Evolutionary conservation across 257 asterid genomes (phyloP).

Genomic region (Cinchona pubescens): DNA sequence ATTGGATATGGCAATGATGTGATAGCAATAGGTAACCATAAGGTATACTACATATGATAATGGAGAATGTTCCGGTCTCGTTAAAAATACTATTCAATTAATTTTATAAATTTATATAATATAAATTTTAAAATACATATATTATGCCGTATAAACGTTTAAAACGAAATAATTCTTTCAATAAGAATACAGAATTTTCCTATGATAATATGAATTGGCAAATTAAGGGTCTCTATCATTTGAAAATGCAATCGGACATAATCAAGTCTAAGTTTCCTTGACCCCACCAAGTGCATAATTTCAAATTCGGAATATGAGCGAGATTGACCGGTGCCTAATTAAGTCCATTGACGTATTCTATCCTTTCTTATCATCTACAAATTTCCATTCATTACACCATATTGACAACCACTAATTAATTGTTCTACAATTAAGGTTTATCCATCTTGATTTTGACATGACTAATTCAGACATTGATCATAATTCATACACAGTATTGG

Average conservation of each 20-base stretch:
- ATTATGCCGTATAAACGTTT: too few relatives aligned
- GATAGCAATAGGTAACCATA: neutral
- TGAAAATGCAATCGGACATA: neutral
- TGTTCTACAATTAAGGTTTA: neutral
- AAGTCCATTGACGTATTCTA: neutral
- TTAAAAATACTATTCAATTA: too few relatives aligned
- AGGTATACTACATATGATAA: neutral
- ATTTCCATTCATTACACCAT: neutral
- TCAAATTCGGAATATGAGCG: neutral
- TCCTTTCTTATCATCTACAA: neutral
- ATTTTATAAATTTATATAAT: too few relatives aligned
- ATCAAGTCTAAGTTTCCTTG: neutral
- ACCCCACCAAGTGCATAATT: neutral
- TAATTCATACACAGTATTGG: too few relatives aligned
- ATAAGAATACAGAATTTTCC: too few relatives aligned
- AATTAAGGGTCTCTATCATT: neutral
- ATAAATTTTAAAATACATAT: too few relatives aligned
- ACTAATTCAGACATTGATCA: neutral
- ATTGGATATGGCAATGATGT: conserved; percentile 1
- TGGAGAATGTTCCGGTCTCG: too few relatives aligned
- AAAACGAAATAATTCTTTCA: too few relatives aligned
- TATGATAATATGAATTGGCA: neutral
- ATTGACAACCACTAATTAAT: neutral
- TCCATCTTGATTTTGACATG: neutral
- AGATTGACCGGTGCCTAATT: conserved; percentile 15